A percentile compares a stretch with the other conserved stretches of the same genome.
Evolutionary conservation across 768 basidiomycete species (phyloP).

Genomic region (Auriscalpium microsporum): DNA sequence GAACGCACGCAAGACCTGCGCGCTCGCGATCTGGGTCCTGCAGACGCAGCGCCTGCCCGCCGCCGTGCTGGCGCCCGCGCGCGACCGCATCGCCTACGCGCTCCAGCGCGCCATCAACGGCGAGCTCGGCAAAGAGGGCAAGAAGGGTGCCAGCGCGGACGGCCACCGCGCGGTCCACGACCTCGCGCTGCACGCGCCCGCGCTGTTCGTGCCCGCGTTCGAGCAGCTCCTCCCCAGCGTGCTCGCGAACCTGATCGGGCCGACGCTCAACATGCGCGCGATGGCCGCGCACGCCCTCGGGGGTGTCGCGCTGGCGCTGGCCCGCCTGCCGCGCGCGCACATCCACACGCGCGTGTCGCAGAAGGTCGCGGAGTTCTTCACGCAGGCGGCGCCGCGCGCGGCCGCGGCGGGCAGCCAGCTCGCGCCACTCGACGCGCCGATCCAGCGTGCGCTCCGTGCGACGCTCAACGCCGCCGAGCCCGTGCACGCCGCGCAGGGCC

Average conservation of each 20-base stretch:
- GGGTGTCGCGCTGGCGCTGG: constrained; percentile 51
- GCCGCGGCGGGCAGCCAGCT: background rate
- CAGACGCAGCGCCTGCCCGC: constrained; percentile 63
- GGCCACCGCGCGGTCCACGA: constrained; percentile 75
- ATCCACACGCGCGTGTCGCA: constrained; percentile 48
- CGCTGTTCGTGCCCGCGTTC: constrained; percentile 64
- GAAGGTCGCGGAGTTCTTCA: constrained; percentile 40
- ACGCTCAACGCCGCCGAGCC: constrained; percentile 51
- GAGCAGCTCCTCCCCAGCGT: constrained; percentile 51
- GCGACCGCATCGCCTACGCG: constrained; percentile 61
- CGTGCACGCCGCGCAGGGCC: constrained; percentile 58
- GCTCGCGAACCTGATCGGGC: constrained; percentile 52
- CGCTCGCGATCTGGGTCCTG: constrained; percentile 65
- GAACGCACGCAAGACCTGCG: constrained; percentile 81
- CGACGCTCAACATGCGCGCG: constrained; percentile 53
- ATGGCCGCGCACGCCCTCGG: constrained; percentile 73
- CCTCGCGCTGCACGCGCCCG: constrained; percentile 52
- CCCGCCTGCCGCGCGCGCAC: constrained; percentile 37
- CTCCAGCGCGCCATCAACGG: constrained; percentile 73
- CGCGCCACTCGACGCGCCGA: constrained; percentile 35
- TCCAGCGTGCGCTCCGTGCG: constrained; percentile 59
- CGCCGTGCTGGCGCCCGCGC: constrained; percentile 50
- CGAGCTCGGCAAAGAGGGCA: constrained; percentile 81
- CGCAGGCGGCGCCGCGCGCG: constrained; percentile 5
- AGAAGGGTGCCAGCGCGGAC: constrained; percentile 75